Evolutionary conservation across 2,329 filamentous ascomycete species (phyloP), one percentile per base, ranked within the genome.

Genomic region (Arthroderma uncinatum): DNA sequence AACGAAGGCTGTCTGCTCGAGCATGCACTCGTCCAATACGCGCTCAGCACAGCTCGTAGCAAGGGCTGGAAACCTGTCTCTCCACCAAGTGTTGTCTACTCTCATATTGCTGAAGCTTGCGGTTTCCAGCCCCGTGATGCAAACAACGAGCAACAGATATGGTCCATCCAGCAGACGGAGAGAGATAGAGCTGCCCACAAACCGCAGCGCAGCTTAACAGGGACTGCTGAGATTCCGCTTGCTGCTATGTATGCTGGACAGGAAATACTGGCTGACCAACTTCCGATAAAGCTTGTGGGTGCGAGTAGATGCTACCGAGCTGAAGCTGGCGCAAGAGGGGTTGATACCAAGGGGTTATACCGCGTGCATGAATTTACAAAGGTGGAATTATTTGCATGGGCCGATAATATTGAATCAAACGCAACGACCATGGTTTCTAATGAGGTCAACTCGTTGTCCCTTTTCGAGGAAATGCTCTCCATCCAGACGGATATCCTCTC

Each of bases 311-410:
- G 91, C 76, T 98, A 94, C 73, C 86, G 93, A 55, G 93, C 93
- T 47, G 93, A 98, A 74, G 93, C 93, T 0, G 93, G 93, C 33
- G 88, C 90, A 0, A 80, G 92, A 39, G 93, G 93, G 30, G 84
- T 86, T 23, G 89, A 93, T 64, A 95, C 91, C 1, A 96, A 95
- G 73, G 93, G 93, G 4, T 76, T 98, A 1, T 98, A 97, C 73
- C 86, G 93, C 28, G 93, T 98, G 2, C 93, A 98, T 73, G 93
- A 98, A 73, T 98, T 98, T 73, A 95, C 90, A 28, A 98, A 98
- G 71, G 92, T 98, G 0, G 93, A 98, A 72, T 84, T 98, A 78
- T 97, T 98, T 69, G 90, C 87, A 0, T 98, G 93, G 93, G 86
- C 89, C 3, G 65, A 79, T 30, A 36, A 55, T 23, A 12, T 25